phyloP scores from a whole-genome alignment of 139 green algal genomes.

The Bryopsis sp. region DNA sequence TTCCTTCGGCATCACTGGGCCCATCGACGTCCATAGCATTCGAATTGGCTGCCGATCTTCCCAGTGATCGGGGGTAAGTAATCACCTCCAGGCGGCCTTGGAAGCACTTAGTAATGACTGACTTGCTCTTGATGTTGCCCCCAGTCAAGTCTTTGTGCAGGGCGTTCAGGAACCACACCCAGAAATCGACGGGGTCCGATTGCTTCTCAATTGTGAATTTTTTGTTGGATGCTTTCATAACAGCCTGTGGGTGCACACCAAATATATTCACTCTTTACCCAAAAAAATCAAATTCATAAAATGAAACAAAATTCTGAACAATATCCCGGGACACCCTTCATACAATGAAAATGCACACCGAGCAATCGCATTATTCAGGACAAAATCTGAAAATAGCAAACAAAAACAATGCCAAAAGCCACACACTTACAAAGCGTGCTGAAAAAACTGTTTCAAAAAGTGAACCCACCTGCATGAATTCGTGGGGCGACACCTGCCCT shows the following conservation, averaged over 20 bases:
- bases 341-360: no score
- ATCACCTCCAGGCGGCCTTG: slow-evolving; percentile 86
- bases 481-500: slow-evolving; percentile 80
- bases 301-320: no score
- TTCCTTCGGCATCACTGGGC: slow-evolving; percentile 1
- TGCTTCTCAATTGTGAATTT: slow-evolving; percentile 72
- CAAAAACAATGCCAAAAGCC: no score
- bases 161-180: slow-evolving; percentile 87
- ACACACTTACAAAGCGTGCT: slow-evolving; percentile 1
- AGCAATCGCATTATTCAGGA: no score
- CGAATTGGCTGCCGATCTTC: no score
- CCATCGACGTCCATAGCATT: no score
- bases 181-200: slow-evolving; percentile 80
- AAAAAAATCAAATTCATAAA: no score
- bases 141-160: slow-evolving; percentile 81
- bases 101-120: slow-evolving; percentile 86
- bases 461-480: slow-evolving; percentile 78
- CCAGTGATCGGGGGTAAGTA: slow-evolving; percentile 31
- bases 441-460: no score
- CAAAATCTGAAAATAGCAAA: no score
- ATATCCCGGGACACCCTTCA: no score
- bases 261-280: no score
- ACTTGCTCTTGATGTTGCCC: slow-evolving; percentile 64
- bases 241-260: slow-evolving; percentile 35
- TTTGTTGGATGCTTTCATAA: slow-evolving; percentile 71